A percentile compares a stretch with the other conserved stretches of the same genome.
These are phyloP conservation scores for Dioscorea cayenensis DNA, from an alignment of 116 monocot species.

Conservation along the genomic window DNA sequence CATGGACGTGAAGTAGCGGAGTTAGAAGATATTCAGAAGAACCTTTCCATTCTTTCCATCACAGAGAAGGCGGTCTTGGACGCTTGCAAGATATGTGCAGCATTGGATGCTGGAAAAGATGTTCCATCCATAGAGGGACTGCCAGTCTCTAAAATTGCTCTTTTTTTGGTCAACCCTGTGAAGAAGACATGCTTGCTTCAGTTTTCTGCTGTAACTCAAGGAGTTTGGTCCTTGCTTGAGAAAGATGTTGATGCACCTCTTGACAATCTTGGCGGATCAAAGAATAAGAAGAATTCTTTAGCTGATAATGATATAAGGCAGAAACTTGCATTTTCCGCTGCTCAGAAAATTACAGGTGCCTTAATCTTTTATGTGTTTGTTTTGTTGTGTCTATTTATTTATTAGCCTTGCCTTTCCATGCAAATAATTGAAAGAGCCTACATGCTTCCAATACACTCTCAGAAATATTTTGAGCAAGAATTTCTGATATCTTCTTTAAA, in stretches of 20 bases:
- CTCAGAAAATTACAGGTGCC: slow-evolving; percentile 44
- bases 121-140: slow-evolving; percentile 24
- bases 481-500: background rate
- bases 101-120: slow-evolving; percentile 33
- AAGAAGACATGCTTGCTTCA: slow-evolving; percentile 51
- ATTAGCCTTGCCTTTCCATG: background rate
- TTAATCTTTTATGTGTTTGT: background rate
- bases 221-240: slow-evolving; percentile 69
- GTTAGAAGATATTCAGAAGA: background rate
- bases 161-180: slow-evolving; percentile 40
- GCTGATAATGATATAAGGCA: slow-evolving; percentile 18
- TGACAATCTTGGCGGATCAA: background rate
- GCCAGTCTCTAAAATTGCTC: slow-evolving; percentile 57
- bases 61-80: slow-evolving; percentile 47
- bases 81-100: slow-evolving; percentile 47
- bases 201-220: slow-evolving; percentile 25
- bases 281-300: background rate
- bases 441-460: background rate
- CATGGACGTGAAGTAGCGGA: slow-evolving; percentile 1
- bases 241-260: slow-evolving; percentile 23
- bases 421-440: background rate
- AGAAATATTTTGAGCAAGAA: background rate
- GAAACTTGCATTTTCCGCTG: slow-evolving; percentile 34
- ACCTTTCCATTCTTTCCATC: slow-evolving; percentile 37
- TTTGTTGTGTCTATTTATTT: background rate